phyloP scores from a whole-genome alignment of 768 basidiomycete species.

The Collybia nuda region DNA sequence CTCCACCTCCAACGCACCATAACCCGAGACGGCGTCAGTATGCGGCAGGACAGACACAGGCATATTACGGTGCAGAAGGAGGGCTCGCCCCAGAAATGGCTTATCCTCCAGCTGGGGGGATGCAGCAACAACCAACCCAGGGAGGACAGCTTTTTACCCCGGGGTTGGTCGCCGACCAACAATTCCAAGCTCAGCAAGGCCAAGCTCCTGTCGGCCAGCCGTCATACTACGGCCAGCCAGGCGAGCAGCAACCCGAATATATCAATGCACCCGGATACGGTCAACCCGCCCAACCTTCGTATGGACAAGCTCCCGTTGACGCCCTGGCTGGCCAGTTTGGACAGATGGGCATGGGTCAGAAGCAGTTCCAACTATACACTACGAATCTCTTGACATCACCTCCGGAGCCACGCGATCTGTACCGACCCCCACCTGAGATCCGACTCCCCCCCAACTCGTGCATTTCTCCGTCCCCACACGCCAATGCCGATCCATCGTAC shows the following conservation, averaged over 20 bases:
- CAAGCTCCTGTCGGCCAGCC: slow-evolving; percentile 33
- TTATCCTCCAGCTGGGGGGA: slow-evolving; percentile 28
- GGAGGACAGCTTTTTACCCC: slow-evolving; percentile 79
- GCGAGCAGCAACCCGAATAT: slow-evolving; percentile 47
- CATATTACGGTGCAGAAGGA: slow-evolving; percentile 65
- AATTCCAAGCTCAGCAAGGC: slow-evolving; percentile 65
- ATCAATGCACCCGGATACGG: slow-evolving; percentile 39
- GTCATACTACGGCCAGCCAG: slow-evolving; percentile 41
- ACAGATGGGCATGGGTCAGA: slow-evolving; percentile 83
- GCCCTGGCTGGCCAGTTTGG: slow-evolving; percentile 82
- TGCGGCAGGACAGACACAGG: slow-evolving; percentile 91
- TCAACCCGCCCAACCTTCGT: slow-evolving; percentile 34
- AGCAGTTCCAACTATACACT: slow-evolving; percentile 77
- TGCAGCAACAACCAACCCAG: slow-evolving; percentile 34
- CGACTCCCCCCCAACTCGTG: slow-evolving; percentile 83
- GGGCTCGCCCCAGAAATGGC: slow-evolving; percentile 40
- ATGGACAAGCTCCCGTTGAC: slow-evolving; percentile 54
- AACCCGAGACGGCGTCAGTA: slow-evolving; percentile 84
- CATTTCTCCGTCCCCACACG: slow-evolving; percentile 72
- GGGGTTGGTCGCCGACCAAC: slow-evolving; percentile 70
- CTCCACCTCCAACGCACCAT: slow-evolving; percentile 44
- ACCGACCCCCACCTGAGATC: slow-evolving; percentile 84
- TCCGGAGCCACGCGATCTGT: slow-evolving; percentile 85
- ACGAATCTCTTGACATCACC: slow-evolving; percentile 92
- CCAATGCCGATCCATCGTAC: slow-evolving; percentile 89